Evolutionary conservation across 352 stramenopile genomes (phyloP).

Genomic region (Phytopythium mirpurense): DNA sequence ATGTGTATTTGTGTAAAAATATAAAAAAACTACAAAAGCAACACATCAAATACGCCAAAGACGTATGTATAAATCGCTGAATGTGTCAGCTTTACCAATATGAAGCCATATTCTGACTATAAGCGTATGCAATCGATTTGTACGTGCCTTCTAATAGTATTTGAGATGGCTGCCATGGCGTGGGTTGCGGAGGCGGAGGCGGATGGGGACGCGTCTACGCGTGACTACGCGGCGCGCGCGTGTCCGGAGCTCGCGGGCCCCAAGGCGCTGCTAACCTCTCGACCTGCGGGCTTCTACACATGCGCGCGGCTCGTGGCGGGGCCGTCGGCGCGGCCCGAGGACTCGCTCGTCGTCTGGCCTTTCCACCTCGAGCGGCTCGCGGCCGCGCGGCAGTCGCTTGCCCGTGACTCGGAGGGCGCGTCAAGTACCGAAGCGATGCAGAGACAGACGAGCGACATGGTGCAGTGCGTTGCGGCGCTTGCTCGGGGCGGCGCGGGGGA

Average conservation of each 20-base stretch:
- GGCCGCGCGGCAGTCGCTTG: slow-evolving; percentile 16
- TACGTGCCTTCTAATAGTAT: no score
- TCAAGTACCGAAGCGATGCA: no score
- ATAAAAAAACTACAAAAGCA: no score
- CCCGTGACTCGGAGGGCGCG: background rate
- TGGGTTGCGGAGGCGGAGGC: slow-evolving; percentile 13
- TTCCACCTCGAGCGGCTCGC: slow-evolving; percentile 58
- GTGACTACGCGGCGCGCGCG: background rate
- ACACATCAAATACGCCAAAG: no score
- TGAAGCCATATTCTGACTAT: no score
- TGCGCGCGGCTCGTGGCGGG: slow-evolving; percentile 33
- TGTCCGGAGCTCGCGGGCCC: slow-evolving; percentile 20
- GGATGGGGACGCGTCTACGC: background rate
- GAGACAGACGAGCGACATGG: slow-evolving; percentile 11
- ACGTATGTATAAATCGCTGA: no score
- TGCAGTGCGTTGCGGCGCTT: slow-evolving; percentile 3
- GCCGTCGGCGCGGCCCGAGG: background rate
- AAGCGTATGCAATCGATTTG: no score
- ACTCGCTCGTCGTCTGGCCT: slow-evolving; percentile 33
- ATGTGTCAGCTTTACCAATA: no score
- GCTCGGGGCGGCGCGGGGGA: background rate
- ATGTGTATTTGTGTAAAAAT: no score
- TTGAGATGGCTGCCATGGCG: background rate
- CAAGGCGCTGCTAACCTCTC: slow-evolving; percentile 45
- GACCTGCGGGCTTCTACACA: slow-evolving; percentile 54